A percentile compares a stretch with the other conserved stretches of the same genome.
Evolutionary conservation across 805 yeast species (phyloP).

Genomic region (Hanseniaspora nectarophila): DNA sequence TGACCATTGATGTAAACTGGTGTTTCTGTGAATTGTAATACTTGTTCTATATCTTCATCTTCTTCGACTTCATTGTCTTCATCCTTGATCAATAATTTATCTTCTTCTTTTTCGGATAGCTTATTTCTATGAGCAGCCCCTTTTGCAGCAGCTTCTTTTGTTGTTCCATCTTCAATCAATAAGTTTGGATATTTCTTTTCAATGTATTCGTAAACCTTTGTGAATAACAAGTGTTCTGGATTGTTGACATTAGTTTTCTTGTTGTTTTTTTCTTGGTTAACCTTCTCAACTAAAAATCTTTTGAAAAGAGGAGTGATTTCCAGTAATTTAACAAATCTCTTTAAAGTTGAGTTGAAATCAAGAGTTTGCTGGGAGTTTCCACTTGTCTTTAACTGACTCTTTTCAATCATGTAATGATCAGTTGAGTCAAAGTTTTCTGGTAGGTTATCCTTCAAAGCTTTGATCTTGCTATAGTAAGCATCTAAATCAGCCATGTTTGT

Average conservation of each 20-base stretch:
- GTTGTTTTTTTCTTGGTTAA: constrained; percentile 49
- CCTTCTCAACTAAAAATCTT: constrained; percentile 56
- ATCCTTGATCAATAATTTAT: constrained; percentile 58
- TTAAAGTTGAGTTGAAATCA: constrained; percentile 35
- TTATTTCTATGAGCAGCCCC: constrained; percentile 17
- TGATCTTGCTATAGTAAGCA: constrained; percentile 22
- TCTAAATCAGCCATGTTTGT: constrained; percentile 14
- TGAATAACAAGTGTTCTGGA: constrained; percentile 25
- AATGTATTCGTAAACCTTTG: constrained; percentile 26
- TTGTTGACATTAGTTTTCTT: constrained; percentile 17
- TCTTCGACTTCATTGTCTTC: constrained; percentile 30
- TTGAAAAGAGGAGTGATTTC: constrained; percentile 55
- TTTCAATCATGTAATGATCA: constrained; percentile 24
- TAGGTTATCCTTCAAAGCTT: constrained; percentile 21
- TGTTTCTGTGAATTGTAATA: constrained; percentile 52
- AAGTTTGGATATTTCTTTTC: constrained; percentile 7
- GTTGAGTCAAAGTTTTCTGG: constrained; percentile 20
- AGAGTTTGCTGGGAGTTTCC: constrained; percentile 38
- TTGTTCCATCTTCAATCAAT: constrained; percentile 22
- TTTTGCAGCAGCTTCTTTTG: constrained; percentile 22
- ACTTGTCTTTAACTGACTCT: constrained; percentile 23
- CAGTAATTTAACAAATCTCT: constrained; percentile 53
- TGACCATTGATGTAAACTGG: constrained; percentile 61
- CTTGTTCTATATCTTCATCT: constrained; percentile 19
- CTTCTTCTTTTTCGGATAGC: constrained; percentile 68